Conservation (phyloP, 768 basidiomycete species). For the Inosperma sp. region DNA sequence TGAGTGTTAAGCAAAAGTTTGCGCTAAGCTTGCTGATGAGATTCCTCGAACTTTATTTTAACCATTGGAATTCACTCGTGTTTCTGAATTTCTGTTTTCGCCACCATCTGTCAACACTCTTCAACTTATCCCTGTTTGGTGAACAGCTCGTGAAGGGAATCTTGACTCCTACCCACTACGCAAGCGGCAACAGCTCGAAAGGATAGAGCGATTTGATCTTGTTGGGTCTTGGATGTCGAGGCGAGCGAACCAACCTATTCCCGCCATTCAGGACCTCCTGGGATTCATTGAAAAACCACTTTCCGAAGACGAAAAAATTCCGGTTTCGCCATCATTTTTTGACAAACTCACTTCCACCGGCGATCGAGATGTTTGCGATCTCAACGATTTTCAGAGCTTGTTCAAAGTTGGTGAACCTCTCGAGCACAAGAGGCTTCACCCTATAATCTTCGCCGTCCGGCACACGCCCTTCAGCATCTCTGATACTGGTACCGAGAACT, state of each 20-base stretch:
- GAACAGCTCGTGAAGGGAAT: no score
- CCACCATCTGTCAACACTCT: no score
- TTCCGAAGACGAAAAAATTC: conserved; percentile 4
- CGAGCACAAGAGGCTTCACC: neutral
- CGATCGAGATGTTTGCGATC: neutral
- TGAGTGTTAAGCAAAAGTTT: conserved; percentile 1
- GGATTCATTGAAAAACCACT: conserved; percentile 5
- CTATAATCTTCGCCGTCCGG: conserved; percentile 1
- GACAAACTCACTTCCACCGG: neutral
- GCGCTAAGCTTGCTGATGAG: no score
- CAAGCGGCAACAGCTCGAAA: no score
- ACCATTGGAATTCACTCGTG: no score
- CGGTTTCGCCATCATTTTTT: conserved; percentile 1
- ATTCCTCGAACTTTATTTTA: neutral
- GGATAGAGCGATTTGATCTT: no score
- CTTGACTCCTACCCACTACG: no score
- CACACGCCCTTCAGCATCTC: conserved; percentile 4
- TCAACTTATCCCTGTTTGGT: no score
- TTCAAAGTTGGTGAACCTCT: conserved; percentile 4
- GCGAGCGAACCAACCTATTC: neutral
- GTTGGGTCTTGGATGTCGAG: neutral
- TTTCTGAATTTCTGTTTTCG: no score
- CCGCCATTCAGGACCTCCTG: neutral
- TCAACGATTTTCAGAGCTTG: neutral
- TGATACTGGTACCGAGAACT: conserved; percentile 8